Base-by-base conservation (phyloP, 2,329 filamentous ascomycete genomes). In the Fusarium staphyleae region DNA sequence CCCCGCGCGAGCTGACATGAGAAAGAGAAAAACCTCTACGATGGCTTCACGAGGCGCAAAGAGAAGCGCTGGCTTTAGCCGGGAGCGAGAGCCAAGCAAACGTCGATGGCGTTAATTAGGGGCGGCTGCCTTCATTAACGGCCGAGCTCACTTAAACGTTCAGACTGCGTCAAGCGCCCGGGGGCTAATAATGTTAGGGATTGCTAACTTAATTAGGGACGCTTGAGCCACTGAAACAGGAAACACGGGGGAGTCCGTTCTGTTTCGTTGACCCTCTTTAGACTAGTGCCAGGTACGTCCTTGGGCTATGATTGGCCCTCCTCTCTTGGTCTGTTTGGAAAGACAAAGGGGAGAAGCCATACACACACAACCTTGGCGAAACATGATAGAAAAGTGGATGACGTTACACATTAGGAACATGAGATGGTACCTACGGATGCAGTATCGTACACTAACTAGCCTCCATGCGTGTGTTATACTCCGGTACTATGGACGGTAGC, bases 401-500 rank as follows among this genome's bases (percentile, higher is more conserved):
- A 35, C 22, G 16, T n/a, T 26, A 18, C 36, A 28, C 15, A 22
- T 19, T 22, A 12, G 28, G n/a, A 7, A 19, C 44, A 54, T 36
- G 55, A 47, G 14, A 41, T 14, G 15, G 35, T 26, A 58, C 36
- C 41, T 48, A 43, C 46, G 15, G 16, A 42, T 37, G 52, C 43
- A 57, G 33, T 18, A 48, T 28, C 18, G 40, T 62, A 48, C 22
- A n/a, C n/a, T n/a, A n/a, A n/a, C 6, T 22, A 22, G 6, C 19
- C 15, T 45, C 43, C 37, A 32, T 42, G 26, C 45, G 16, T 32
- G 46, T 39, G 44, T 32, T 33, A 42, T 59, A 45, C 54, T 61
- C 55, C 57, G 57, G 57, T 58, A 54, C 57, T 57, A 60, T 54
- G 57, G 36, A 47, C 41, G 43, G 57, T 51, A 47, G 49, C 36